Percentiles rank a stretch among this genome's conserved stretches.
phyloP scores from a whole-genome alignment of 208 protist species.

The Entamoeba invadens region DNA sequence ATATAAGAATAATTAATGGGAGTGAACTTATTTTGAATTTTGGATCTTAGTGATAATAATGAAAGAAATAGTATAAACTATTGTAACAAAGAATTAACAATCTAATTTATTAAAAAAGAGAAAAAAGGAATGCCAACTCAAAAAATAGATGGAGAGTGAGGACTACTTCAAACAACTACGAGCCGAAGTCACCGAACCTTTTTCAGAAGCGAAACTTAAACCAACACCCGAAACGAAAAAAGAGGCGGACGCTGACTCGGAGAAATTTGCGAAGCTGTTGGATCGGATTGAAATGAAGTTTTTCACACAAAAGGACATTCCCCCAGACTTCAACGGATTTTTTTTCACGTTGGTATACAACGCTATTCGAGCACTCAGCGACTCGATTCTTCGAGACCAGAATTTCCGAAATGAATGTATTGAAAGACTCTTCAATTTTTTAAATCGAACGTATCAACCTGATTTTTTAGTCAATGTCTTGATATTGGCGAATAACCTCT shows the following conservation, averaged over 20 bases:
- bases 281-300: background rate
- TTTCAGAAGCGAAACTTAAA: too few relatives aligned
- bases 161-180: too few relatives aligned
- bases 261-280: background rate
- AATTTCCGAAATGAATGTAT: background rate
- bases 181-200: too few relatives aligned
- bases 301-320: background rate
- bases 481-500: background rate
- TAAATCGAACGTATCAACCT: background rate
- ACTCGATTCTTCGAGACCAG: background rate
- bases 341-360: background rate
- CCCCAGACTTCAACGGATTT: background rate
- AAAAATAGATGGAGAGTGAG: too few relatives aligned
- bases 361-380: background rate
- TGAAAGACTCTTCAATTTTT: background rate
- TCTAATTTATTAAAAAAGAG: too few relatives aligned
- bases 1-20: too few relatives aligned
- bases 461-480: background rate
- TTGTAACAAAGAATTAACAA: too few relatives aligned
- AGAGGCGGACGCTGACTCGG: background rate
- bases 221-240: background rate
- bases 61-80: too few relatives aligned
- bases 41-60: too few relatives aligned
- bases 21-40: too few relatives aligned
- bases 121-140: too few relatives aligned